These are phyloP conservation scores for Fusarium devonianum DNA, from an alignment of 2,329 filamentous ascomycete genomes.

Conservation along the genomic window DNA sequence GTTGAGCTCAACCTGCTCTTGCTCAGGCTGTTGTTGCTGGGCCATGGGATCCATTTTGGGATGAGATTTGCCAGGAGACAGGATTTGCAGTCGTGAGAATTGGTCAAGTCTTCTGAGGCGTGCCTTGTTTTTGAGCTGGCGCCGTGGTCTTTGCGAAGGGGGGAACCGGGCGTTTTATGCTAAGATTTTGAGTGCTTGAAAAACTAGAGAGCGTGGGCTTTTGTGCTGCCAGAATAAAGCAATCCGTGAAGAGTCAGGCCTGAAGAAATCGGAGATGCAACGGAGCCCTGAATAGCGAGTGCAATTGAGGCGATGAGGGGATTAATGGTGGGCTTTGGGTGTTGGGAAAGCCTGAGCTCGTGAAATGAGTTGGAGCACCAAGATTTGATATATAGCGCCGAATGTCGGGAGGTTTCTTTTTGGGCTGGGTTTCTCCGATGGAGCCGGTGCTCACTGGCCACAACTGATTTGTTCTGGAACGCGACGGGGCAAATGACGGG, in stretches of 20 bases:
- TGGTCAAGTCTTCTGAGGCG: background rate
- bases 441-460: slow-evolving; percentile 29
- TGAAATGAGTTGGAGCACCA: slow-evolving; percentile 29
- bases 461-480: slow-evolving; percentile 27
- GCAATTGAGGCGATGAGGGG: background rate
- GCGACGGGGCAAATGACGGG: slow-evolving; percentile 10
- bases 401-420: slow-evolving; percentile 29
- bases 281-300: background rate
- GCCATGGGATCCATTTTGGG: slow-evolving; percentile 36
- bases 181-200: slow-evolving; percentile 1
- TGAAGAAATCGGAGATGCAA: background rate
- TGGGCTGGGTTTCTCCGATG: slow-evolving; percentile 28
- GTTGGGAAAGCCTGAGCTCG: slow-evolving; percentile 1
- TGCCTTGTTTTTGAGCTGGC: background rate
- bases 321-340: background rate
- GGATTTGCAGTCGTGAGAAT: background rate
- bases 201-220: slow-evolving; percentile 2
- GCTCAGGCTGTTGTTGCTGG: slow-evolving; percentile 38
- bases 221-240: background rate
- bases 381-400: slow-evolving; percentile 41
- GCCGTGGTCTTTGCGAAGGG: background rate
- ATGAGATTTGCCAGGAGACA: background rate
- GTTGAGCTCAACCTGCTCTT: slow-evolving; percentile 43
- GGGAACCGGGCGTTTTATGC: background rate
- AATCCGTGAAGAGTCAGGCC: background rate